A percentile compares a stretch with the other conserved stretches of the same genome.
phyloP scores from a whole-genome alignment of 192 early-diverging fungal species.

The Phlyctochytrium planicorne region DNA sequence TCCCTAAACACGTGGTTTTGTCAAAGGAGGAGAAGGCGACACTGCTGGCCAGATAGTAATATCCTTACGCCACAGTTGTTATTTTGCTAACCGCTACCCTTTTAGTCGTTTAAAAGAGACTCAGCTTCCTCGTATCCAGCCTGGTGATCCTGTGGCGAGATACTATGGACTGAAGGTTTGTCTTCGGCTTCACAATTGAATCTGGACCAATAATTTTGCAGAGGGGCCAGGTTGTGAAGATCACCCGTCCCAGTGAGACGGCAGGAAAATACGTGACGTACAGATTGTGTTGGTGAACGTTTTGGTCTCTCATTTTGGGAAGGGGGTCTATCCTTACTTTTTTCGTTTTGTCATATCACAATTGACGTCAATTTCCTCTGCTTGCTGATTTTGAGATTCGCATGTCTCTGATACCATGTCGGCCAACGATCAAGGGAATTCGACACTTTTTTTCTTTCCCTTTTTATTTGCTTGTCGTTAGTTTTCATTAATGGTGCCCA shows the following conservation, averaged over 20 bases:
- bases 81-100: constrained; percentile 13
- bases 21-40: constrained; percentile 85
- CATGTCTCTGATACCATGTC: no score
- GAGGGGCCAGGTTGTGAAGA: constrained; percentile 80
- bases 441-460: no score
- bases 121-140: constrained; percentile 89
- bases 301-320: no score
- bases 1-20: constrained; percentile 92
- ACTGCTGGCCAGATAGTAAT: constrained; percentile 84
- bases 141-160: constrained; percentile 87
- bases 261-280: constrained; percentile 94
- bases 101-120: constrained; percentile 91
- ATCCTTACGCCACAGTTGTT: neutral
- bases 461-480: no score
- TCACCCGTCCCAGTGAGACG: constrained; percentile 92
- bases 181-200: neutral
- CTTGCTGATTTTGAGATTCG: no score
- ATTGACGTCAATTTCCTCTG: no score
- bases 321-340: no score
- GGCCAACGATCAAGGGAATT: no score
- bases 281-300: constrained; percentile 81
- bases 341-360: no score
- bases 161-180: constrained; percentile 86
- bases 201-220: constrained; percentile 3
- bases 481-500: no score